phyloP scores from a whole-genome alignment of 2,329 filamentous ascomycete species.

The Ceratocystiopsis sp. region DNA sequence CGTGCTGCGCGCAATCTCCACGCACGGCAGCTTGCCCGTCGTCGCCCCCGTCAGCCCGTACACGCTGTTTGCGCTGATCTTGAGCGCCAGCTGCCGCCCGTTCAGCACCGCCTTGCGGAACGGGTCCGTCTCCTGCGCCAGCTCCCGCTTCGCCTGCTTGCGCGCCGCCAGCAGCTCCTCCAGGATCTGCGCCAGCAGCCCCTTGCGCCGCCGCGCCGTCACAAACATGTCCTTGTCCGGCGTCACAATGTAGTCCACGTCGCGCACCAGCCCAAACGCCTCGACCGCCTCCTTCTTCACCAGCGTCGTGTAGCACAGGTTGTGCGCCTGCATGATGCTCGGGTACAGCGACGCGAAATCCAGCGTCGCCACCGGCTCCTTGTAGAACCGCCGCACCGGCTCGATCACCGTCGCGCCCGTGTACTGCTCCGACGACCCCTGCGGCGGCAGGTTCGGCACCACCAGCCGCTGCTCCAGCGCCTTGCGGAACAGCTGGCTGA shows the following conservation, averaged over 20 bases:
- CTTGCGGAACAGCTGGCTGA: constrained; percentile 93
- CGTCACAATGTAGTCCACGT: constrained; percentile 91
- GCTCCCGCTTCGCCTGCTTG: constrained; percentile 85
- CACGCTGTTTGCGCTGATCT: constrained; percentile 93
- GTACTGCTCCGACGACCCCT: constrained; percentile 71
- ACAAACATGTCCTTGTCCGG: constrained; percentile 90
- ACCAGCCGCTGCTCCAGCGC: constrained; percentile 85
- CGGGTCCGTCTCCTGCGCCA: constrained; percentile 75
- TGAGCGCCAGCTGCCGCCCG: constrained; percentile 88
- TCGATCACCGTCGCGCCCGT: constrained; percentile 98
- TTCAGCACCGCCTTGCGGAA: constrained; percentile 98
- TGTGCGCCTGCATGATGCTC: constrained; percentile 97
- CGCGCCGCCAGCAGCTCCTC: constrained; percentile 82
- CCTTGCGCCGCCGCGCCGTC: constrained; percentile 76
- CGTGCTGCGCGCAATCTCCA: constrained; percentile 90
- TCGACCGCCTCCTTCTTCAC: constrained; percentile 65
- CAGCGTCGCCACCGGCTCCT: constrained; percentile 85
- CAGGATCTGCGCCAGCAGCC: constrained; percentile 82
- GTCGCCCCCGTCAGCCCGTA: constrained; percentile 96
- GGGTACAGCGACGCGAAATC: constrained; percentile 98
- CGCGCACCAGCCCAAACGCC: constrained; percentile 60
- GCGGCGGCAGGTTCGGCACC: constrained; percentile 66
- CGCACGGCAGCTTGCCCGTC: constrained; percentile 84
- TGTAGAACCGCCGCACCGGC: constrained; percentile 81
- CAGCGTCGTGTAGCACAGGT: constrained; percentile 91